Percentiles rank a stretch among this genome's conserved stretches.
phyloP scores from a whole-genome alignment of 768 basidiomycete genomes.

The Trametes maxima region DNA sequence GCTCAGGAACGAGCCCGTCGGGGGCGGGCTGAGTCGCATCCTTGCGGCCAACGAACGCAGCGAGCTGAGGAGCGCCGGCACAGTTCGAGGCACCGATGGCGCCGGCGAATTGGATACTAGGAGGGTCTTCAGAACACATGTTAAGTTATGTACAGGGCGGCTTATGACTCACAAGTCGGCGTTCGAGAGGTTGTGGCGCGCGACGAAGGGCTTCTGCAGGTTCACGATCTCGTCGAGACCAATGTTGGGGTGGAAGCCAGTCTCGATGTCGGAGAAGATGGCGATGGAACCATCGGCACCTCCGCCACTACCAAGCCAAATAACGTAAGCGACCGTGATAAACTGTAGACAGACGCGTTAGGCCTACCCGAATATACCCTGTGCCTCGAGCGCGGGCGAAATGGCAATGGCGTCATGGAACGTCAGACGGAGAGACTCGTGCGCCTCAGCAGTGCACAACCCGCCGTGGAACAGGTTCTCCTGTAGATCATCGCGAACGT shows the following conservation, averaged over 20 bases:
- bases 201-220: conserved; percentile 13
- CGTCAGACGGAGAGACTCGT: conserved; percentile 31
- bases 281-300: conserved; percentile 51
- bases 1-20: conserved; percentile 16
- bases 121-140: background rate
- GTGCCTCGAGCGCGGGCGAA: conserved; percentile 7
- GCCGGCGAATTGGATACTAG: conserved; percentile 17
- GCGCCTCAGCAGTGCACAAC: conserved; percentile 36
- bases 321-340: background rate
- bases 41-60: conserved; percentile 9
- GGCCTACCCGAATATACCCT: conserved; percentile 14
- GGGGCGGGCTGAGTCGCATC: conserved; percentile 12
- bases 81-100: conserved; percentile 18
- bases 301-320: conserved; percentile 23
- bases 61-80: conserved; percentile 16
- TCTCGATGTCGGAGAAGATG: conserved; percentile 45
- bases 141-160: background rate
- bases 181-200: conserved; percentile 12
- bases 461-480: conserved; percentile 32
- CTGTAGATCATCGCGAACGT: conserved; percentile 35
- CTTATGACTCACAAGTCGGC: conserved; percentile 13
- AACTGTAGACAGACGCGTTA: too few relatives aligned
- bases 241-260: conserved; percentile 44
- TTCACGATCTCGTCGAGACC: conserved; percentile 26
- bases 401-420: conserved; percentile 31